Conservation (phyloP, 2,329 filamentous ascomycete species). For the Orbilia blumenaviensis region DNA sequence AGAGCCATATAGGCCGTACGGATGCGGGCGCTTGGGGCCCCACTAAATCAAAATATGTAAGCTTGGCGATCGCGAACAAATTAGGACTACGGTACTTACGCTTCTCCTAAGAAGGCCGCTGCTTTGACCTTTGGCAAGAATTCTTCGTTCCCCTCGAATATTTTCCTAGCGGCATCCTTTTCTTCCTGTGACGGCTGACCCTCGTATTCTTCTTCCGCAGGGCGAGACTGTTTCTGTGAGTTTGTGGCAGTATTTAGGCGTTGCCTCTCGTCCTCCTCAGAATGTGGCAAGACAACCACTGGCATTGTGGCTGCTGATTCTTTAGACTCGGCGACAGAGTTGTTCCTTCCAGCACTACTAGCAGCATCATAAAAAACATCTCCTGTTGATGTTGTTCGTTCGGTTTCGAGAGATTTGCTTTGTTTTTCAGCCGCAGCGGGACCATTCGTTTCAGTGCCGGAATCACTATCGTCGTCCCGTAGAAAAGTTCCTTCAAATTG, state of each 20-base stretch:
- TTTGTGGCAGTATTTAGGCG: slow-evolving; percentile 9
- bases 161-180: slow-evolving; percentile 77
- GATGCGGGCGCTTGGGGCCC: slow-evolving; percentile 66
- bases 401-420: slow-evolving; percentile 32
- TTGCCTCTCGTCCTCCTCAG: slow-evolving; percentile 52
- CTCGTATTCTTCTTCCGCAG: slow-evolving; percentile 37
- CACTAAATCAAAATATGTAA: slow-evolving; percentile 56
- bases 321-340: slow-evolving; percentile 30
- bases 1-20: slow-evolving; percentile 87
- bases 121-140: slow-evolving; percentile 81
- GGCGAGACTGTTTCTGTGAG: slow-evolving; percentile 19
- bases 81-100: slow-evolving; percentile 56
- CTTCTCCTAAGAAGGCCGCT: slow-evolving; percentile 86
- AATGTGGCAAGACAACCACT: slow-evolving; percentile 43
- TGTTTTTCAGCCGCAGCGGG: slow-evolving; percentile 12
- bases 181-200: slow-evolving; percentile 71
- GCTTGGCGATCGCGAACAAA: slow-evolving; percentile 47
- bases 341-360: slow-evolving; percentile 35
- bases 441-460: slow-evolving; percentile 24
- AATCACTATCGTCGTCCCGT: slow-evolving; percentile 44
- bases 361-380: slow-evolving; percentile 47
- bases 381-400: slow-evolving; percentile 38
- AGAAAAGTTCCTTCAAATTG: slow-evolving; percentile 45
- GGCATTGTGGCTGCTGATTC: slow-evolving; percentile 23
- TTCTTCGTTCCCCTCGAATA: slow-evolving; percentile 85